These are phyloP conservation scores for Ajuga reptans DNA, from an alignment of 305 asterid species.

Conservation along the genomic window DNA sequence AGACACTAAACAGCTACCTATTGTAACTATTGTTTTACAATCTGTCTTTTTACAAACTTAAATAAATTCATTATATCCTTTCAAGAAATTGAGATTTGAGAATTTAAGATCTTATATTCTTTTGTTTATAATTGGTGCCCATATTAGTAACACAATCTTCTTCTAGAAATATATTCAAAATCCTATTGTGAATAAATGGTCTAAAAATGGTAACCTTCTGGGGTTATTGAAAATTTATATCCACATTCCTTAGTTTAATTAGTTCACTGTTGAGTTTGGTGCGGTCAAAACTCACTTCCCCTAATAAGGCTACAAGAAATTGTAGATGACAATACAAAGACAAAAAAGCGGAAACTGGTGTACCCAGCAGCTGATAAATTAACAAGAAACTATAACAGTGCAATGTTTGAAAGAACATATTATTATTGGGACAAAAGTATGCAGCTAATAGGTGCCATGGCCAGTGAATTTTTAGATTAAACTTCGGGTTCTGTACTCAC, in stretches of 20 bases:
- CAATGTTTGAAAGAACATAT: neutral
- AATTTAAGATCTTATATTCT: too few species aligned
- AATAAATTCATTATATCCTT: too few species aligned
- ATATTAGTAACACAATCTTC: too few species aligned
- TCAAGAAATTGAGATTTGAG: too few species aligned
- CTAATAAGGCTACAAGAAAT: neutral
- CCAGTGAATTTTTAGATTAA: neutral
- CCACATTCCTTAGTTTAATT: neutral
- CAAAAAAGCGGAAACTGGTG: neutral
- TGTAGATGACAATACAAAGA: slow-evolving; percentile 9
- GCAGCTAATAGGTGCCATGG: neutral
- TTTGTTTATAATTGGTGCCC: too few species aligned
- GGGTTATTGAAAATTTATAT: neutral
- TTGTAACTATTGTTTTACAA: too few species aligned
- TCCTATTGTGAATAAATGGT: neutral
- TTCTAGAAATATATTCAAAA: too few species aligned
- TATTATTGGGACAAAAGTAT: neutral
- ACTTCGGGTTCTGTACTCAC: slow-evolving; percentile 39
- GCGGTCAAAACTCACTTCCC: neutral
- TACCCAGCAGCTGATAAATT: neutral
- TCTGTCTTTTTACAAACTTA: too few species aligned
- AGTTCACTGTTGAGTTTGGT: neutral
- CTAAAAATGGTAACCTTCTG: neutral
- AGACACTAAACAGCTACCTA: too few species aligned
- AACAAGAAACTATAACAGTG: neutral